A percentile compares a stretch with the other conserved stretches of the same genome.
These are phyloP conservation scores for Ustilago vetiveriae DNA, from an alignment of 1,284 basidiomycete genomes.

Conservation along the genomic window DNA sequence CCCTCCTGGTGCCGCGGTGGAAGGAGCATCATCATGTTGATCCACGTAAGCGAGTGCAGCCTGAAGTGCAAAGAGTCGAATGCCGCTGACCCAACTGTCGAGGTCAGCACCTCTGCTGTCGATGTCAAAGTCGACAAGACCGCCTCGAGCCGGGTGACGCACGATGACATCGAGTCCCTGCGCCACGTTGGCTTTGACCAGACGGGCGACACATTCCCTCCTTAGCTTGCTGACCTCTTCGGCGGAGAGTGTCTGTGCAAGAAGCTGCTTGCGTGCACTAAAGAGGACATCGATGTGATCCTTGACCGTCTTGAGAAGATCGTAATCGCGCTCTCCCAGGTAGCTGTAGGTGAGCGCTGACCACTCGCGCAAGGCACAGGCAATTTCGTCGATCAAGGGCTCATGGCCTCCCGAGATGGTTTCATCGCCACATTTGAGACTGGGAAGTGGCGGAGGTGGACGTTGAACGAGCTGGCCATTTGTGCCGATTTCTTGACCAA, in stretches of 20 bases:
- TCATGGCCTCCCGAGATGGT: constrained; percentile 70
- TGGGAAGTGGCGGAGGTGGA: constrained; percentile 87
- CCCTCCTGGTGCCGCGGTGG: constrained; percentile 24
- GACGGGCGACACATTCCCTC: constrained; percentile 83
- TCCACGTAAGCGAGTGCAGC: constrained; percentile 66
- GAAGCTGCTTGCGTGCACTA: constrained; percentile 84
- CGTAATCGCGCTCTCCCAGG: constrained; percentile 86
- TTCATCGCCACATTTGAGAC: constrained; percentile 73
- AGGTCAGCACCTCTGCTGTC: constrained; percentile 49
- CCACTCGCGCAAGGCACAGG: constrained; percentile 95
- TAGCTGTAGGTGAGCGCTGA: constrained; percentile 89
- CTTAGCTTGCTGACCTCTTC: constrained; percentile 86
- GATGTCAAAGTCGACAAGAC: constrained; percentile 74
- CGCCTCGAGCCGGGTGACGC: constrained; percentile 88
- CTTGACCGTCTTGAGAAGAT: constrained; percentile 83
- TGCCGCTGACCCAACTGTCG: constrained; percentile 63
- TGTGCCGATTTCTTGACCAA: constrained; percentile 26
- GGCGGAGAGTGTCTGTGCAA: constrained; percentile 83
- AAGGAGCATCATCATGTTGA: constrained; percentile 34
- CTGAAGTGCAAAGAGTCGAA: constrained; percentile 65
- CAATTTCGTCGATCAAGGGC: constrained; percentile 95
- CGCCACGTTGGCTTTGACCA: constrained; percentile 89
- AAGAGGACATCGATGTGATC: constrained; percentile 92
- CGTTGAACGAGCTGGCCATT: constrained; percentile 46
- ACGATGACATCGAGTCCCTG: constrained; percentile 95